Evolutionary conservation across 2,329 filamentous ascomycete species (phyloP).

Genomic region (Ophiostoma populinum): DNA sequence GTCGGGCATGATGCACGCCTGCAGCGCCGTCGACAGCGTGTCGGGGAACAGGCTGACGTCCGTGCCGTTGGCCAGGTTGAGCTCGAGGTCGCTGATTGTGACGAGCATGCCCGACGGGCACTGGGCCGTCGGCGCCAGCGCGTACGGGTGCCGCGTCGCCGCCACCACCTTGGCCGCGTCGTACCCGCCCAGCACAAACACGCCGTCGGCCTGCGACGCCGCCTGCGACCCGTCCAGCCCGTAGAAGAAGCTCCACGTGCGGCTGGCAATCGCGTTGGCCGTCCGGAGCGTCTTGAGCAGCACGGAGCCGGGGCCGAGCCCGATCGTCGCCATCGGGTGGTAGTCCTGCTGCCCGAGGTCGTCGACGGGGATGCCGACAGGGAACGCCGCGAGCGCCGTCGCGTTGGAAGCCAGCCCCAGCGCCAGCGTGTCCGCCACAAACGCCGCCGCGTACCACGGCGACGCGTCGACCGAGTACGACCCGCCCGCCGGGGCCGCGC

Average conservation of each 20-base stretch:
- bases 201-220: slow-evolving; percentile 12
- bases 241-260: slow-evolving; percentile 18
- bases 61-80: slow-evolving; percentile 18
- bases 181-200: slow-evolving; percentile 16
- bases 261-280: slow-evolving; percentile 15
- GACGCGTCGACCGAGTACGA: slow-evolving; percentile 2
- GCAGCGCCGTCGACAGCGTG: slow-evolving; percentile 5
- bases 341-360: slow-evolving; percentile 13
- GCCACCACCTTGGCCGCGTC: slow-evolving; percentile 14
- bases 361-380: slow-evolving; percentile 11
- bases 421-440: slow-evolving; percentile 3
- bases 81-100: slow-evolving; percentile 15
- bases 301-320: slow-evolving; percentile 17
- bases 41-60: slow-evolving; percentile 15
- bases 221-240: slow-evolving; percentile 11
- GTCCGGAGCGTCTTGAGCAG: slow-evolving; percentile 14
- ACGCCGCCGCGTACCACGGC: not conserved
- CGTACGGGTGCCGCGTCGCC: too few relatives aligned
- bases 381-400: slow-evolving; percentile 7
- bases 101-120: slow-evolving; percentile 16
- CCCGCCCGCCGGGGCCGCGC: too few relatives aligned
- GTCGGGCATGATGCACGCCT: slow-evolving; percentile 12
- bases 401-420: slow-evolving; percentile 7
- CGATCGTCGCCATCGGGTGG: slow-evolving; percentile 13
- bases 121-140: too few relatives aligned